Conservation (phyloP, 257 asterid genomes). For the Penstemon eatonii region DNA sequence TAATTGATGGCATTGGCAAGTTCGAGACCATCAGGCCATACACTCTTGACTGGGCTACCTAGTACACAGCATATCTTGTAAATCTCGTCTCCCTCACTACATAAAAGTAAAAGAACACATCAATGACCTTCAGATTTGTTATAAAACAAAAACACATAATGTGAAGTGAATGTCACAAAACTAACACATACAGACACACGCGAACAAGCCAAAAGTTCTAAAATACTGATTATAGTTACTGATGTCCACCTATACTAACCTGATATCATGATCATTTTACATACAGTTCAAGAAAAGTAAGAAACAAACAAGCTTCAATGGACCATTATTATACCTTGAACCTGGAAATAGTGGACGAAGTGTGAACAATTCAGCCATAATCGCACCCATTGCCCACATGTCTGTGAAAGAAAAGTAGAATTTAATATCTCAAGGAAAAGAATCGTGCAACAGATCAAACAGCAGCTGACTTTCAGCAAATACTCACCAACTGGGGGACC, state of each 20-base stretch:
- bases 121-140: constrained; percentile 16
- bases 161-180: neutral
- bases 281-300: neutral
- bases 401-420: constrained; percentile 41
- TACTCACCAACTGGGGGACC: constrained; percentile 92
- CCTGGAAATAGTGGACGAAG: constrained; percentile 96
- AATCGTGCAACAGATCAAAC: neutral
- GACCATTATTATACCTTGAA: constrained; percentile 52
- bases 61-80: constrained; percentile 84
- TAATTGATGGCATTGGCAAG: constrained; percentile 80
- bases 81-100: constrained; percentile 92
- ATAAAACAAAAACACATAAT: neutral
- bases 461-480: neutral
- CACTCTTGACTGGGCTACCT: constrained; percentile 72
- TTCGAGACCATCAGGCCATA: constrained; percentile 81
- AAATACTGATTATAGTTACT: too few species aligned
- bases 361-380: constrained; percentile 84
- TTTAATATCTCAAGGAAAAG: constrained; percentile 2
- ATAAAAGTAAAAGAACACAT: constrained; percentile 17
- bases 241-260: too few species aligned
- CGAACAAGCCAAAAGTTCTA: neutral
- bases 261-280: neutral
- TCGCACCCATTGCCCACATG: constrained; percentile 99
- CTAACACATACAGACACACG: neutral
- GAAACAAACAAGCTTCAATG: neutral